Evolutionary conservation across 495 filamentous ascomycete species (phyloP), one percentile per base, ranked within the genome.

Genomic region (Penicillium alfredii): DNA sequence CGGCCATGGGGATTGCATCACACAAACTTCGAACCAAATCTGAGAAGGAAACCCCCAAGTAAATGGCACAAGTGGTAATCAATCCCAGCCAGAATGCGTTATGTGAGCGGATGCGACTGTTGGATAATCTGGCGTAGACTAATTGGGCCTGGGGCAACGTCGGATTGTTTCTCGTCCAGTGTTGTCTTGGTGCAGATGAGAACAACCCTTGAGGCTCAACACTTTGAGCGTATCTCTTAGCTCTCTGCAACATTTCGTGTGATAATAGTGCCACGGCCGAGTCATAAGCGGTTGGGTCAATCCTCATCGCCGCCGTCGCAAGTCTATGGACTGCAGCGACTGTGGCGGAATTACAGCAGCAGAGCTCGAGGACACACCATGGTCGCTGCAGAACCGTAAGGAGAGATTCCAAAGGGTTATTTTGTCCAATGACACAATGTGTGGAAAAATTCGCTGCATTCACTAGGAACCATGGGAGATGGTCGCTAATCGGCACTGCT

Each of bases 311-410:
- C 3, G 40, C 1, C 3, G 5, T 12, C 2, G 33, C 40, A 34
- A 52, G 35, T 6, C 13, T 35, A n/a, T 23, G 15, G 10, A 44
- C 20, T 10, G 40, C 35, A 1, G 32, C 33, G 14, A 52, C 21
- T 1, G 37, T 44, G n/a, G 24, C 2, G 7, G 14, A 31, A 12
- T 49, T 39, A 35, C 42, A 42, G 25, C 47, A 53, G 23, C 50
- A 53, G 9, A 49, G 20, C 27, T 53, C 50, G 3, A 53, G 42
- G 6, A 53, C 35, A 34, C 50, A 53, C 50, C 50, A 53, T 7
- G 50, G 50, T 6, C 42, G 50, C 25, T 49, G 50, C 11, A 49
- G 42, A 12, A 53, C 20, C 4, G 46, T 27, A 1, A 53, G 32
- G 3, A 53, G 28, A 8, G 50, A 39, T 21, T 45, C 27, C 11